Evolutionary conservation across 169 alveolate species (phyloP).

Genomic region (Perkinsus olseni): DNA sequence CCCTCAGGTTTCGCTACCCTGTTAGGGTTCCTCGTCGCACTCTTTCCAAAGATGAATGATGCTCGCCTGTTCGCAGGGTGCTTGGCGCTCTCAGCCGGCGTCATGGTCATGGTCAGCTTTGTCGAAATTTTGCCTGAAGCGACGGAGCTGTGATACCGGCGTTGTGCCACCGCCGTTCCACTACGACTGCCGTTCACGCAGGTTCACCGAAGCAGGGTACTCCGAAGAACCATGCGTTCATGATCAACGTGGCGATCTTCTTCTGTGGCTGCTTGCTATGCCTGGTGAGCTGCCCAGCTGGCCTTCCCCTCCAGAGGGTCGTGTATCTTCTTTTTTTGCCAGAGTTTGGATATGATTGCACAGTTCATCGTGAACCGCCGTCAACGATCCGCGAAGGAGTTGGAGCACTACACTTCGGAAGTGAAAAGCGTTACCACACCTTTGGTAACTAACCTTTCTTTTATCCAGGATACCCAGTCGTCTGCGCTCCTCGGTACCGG

Average conservation of each 20-base stretch:
- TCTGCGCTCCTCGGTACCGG: neutral
- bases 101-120: neutral
- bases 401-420: too few species aligned
- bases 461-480: neutral
- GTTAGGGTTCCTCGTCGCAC: neutral
- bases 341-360: neutral
- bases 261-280: neutral
- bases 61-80: neutral
- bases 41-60: neutral
- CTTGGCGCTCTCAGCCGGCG: constrained; percentile 12
- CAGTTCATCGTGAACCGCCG: too few species aligned
- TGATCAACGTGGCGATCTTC: neutral
- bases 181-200: neutral
- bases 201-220: neutral
- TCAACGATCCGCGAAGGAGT: too few species aligned
- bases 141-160: neutral
- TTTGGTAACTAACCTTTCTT: too few species aligned
- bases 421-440: too few species aligned
- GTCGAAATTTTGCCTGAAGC: constrained; percentile 12
- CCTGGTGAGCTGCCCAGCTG: neutral
- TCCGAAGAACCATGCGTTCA: neutral
- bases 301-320: neutral
- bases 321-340: neutral
- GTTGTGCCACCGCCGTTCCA: neutral
- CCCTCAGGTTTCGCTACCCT: neutral